Base-by-base conservation (phyloP, 1,139 yeast genomes). In the Suhomyces kunorum region DNA sequence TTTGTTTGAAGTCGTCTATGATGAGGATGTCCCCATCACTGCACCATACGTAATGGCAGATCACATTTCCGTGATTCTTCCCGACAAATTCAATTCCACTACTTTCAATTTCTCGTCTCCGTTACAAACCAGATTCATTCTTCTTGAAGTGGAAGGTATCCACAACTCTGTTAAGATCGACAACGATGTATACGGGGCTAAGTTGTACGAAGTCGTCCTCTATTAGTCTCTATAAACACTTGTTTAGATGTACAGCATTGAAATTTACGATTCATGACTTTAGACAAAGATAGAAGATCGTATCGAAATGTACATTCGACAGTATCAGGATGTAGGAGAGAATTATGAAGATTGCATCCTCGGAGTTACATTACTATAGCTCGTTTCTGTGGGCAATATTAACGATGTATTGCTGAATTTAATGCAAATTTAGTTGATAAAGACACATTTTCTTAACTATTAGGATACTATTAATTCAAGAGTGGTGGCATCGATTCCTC, bases 191-290 rank as follows among this genome's bases (percentile, higher is more conserved):
- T 67, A 67, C 16, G 88, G 88, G 3, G 85, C 82, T 1, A 80
- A 81, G 12, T 49, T 82, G 25, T 72, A 71, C 36, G 87, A 81
- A 50, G 63, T 80, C 38, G 75, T 68, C 22, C 57, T 80, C 27
- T 66, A 48, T 30, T 48, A 28, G 16, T 20, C 11, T 20, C 11
- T n/a, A 19, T 12, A 19, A 12, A 28, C 13, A 28, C 18, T 28
- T 5, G 6, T 4, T 6, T 13, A 13, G 3, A 8, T 27, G n/a
- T 16, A 27, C 4, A 27, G 12, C 7, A 14, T 27, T 27, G 8
- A 16, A 15, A 5, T 12, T 25, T 25, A 12, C 28, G 28, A 25
- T 8, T 25, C 28, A 25, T 25, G 14, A 12, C 12, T 12, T 13
- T 12, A 9, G 5, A n/a, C n/a, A n/a, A n/a, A n/a, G n/a, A n/a